Percentiles rank a stretch among this genome's conserved stretches.
Evolutionary conservation across 495 filamentous ascomycete genomes (phyloP).

Genomic region (Paragyromitra xinjiangensis): DNA sequence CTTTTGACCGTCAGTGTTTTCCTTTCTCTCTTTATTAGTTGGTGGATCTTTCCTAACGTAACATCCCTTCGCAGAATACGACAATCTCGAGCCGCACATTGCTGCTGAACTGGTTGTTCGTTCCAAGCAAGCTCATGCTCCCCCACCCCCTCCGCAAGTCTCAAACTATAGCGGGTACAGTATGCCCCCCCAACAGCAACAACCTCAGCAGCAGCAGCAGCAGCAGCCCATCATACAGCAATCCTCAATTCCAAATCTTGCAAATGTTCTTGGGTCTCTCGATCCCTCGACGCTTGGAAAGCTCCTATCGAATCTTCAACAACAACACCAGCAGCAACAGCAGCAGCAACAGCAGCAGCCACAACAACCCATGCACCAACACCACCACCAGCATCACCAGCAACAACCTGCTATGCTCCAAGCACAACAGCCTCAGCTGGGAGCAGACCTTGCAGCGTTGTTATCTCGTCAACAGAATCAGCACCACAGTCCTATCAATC

Average conservation of each 20-base stretch:
- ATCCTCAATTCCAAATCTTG: conserved; percentile 62
- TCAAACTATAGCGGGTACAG: conserved; percentile 60
- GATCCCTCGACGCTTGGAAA: conserved; percentile 77
- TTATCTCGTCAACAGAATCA: conserved; percentile 60
- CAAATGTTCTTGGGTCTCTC: conserved; percentile 69
- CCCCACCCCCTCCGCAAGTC: conserved; percentile 60
- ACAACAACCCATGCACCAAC: conserved; percentile 44
- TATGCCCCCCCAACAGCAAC: conserved; percentile 59
- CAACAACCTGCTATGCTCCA: conserved; percentile 58
- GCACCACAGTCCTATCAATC: conserved; percentile 39
- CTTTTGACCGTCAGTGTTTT: conserved; percentile 71
- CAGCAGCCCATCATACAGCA: conserved; percentile 44
- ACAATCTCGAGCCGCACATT: conserved; percentile 76
- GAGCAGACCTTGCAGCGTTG: conserved; percentile 69
- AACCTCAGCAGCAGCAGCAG: conserved; percentile 56
- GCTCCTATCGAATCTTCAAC: conserved; percentile 71
- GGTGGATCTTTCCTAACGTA: neutral
- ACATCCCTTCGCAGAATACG: conserved; percentile 68
- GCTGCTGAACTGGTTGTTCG: conserved; percentile 82
- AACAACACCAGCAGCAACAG: conserved; percentile 56
- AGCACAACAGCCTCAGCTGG: conserved; percentile 59
- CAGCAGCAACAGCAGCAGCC: conserved; percentile 56
- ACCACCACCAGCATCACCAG: conserved; percentile 58
- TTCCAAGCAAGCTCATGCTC: conserved; percentile 68
- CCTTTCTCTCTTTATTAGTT: conserved; percentile 5